A percentile compares a stretch with the other conserved stretches of the same genome.
Conservation (phyloP, 495 filamentous ascomycete genomes). For the Acidiella bohemica region DNA sequence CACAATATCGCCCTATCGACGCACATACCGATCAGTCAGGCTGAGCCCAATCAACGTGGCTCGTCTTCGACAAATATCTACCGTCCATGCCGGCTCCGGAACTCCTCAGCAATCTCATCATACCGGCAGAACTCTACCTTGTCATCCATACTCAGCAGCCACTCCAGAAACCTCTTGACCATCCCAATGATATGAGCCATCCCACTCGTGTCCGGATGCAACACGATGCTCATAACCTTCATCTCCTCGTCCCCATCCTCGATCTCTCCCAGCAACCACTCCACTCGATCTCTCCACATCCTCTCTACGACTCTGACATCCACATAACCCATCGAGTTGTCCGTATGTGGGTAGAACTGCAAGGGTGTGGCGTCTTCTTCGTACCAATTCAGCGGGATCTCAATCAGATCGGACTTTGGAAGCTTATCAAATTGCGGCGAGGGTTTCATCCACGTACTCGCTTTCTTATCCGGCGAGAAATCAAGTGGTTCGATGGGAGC, state of each 20-base stretch:
- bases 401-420: conserved; percentile 33
- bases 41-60: too few relatives aligned
- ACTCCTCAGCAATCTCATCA: conserved; percentile 31
- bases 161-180: conserved; percentile 41
- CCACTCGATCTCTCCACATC: conserved; percentile 42
- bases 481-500: conserved; percentile 36
- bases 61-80: too few relatives aligned
- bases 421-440: conserved; percentile 24
- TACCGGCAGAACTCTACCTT: conserved; percentile 39
- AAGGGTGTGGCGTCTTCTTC: conserved; percentile 46
- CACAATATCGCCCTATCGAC: too few relatives aligned
- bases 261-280: conserved; percentile 23
- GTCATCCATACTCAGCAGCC: conserved; percentile 36
- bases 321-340: conserved; percentile 43
- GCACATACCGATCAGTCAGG: too few relatives aligned
- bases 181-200: conserved; percentile 51
- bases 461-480: conserved; percentile 35
- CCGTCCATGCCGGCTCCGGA: not conserved
- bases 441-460: conserved; percentile 44
- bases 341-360: conserved; percentile 37
- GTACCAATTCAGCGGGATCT: conserved; percentile 44
- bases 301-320: conserved; percentile 39
- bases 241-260: conserved; percentile 21
- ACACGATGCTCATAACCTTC: conserved; percentile 36
- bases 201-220: conserved; percentile 49